Evolutionary conservation across 1,139 yeast genomes (phyloP).

Genomic region (Magnusiomyces suaveolens): DNA sequence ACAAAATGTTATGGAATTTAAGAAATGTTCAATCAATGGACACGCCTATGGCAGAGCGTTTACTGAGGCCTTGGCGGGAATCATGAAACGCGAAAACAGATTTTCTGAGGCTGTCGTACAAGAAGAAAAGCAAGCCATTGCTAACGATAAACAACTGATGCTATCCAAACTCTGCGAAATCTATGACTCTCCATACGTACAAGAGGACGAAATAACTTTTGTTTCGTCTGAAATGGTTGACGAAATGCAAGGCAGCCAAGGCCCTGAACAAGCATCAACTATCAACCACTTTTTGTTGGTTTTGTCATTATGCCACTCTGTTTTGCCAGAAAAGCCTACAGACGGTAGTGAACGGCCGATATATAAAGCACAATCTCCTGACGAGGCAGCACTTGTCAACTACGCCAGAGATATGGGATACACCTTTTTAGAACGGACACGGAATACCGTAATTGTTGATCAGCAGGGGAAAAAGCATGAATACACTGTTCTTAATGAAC

Average conservation of each 20-base stretch:
- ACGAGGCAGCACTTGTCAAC: constrained; percentile 89
- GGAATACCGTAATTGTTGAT: constrained; percentile 57
- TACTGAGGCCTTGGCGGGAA: constrained; percentile 91
- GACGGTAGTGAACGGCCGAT: constrained; percentile 48
- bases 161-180: constrained; percentile 41
- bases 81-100: constrained; percentile 83
- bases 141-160: constrained; percentile 53
- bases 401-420: constrained; percentile 92
- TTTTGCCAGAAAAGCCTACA: constrained; percentile 61
- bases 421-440: constrained; percentile 64
- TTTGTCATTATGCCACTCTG: constrained; percentile 86
- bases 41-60: constrained; percentile 86
- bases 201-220: constrained; percentile 64
- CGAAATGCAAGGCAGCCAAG: constrained; percentile 44
- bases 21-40: constrained; percentile 84
- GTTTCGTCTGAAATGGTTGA: constrained; percentile 57
- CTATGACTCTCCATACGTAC: constrained; percentile 48
- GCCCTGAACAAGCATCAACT: constrained; percentile 50
- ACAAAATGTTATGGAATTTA: constrained; percentile 94
- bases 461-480: constrained; percentile 66
- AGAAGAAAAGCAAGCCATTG: constrained; percentile 36
- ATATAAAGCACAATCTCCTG: constrained; percentile 95
- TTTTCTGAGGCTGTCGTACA: constrained; percentile 48
- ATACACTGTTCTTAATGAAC: constrained; percentile 62
- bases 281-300: constrained; percentile 77